Evolutionary conservation across 495 filamentous ascomycete genomes (phyloP).

Genomic region (Daldinia decipiens): DNA sequence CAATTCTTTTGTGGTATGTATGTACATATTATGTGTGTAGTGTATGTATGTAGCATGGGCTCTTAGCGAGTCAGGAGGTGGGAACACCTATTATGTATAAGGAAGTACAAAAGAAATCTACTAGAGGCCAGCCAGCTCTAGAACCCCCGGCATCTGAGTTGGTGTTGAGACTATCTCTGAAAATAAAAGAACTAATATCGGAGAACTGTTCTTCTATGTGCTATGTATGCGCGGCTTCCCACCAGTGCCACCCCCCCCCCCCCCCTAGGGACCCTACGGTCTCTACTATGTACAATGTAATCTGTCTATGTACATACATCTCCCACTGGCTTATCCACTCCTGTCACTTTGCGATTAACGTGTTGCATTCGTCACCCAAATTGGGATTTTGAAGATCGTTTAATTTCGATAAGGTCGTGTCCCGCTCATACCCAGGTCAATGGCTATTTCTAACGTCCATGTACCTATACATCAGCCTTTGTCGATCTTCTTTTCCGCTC

Average conservation of each 20-base stretch:
- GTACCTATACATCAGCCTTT: conserved; percentile 32
- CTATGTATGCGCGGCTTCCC: neutral
- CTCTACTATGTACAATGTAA: no score
- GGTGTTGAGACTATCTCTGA: conserved; percentile 33
- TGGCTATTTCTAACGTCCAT: conserved; percentile 37
- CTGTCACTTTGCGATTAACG: conserved; percentile 37
- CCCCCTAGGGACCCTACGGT: no score
- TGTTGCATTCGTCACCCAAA: conserved; percentile 43
- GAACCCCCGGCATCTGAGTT: conserved; percentile 41
- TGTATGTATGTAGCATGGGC: neutral
- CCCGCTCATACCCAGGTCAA: conserved; percentile 34
- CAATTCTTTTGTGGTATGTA: neutral
- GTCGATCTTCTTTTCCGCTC: conserved; percentile 44
- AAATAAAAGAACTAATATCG: conserved; percentile 43
- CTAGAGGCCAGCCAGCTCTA: conserved; percentile 36
- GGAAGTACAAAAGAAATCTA: conserved; percentile 5
- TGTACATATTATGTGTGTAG: no score
- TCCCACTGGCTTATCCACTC: conserved; percentile 4
- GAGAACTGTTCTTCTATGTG: conserved; percentile 16
- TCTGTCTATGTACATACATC: no score
- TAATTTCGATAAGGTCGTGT: conserved; percentile 49
- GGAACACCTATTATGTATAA: conserved; percentile 21
- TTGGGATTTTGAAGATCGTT: conserved; percentile 44
- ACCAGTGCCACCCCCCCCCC: neutral
- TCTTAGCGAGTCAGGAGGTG: conserved; percentile 29